phyloP scores from a whole-genome alignment of 129 eudicot genomes.

The Escallonia rubra region DNA sequence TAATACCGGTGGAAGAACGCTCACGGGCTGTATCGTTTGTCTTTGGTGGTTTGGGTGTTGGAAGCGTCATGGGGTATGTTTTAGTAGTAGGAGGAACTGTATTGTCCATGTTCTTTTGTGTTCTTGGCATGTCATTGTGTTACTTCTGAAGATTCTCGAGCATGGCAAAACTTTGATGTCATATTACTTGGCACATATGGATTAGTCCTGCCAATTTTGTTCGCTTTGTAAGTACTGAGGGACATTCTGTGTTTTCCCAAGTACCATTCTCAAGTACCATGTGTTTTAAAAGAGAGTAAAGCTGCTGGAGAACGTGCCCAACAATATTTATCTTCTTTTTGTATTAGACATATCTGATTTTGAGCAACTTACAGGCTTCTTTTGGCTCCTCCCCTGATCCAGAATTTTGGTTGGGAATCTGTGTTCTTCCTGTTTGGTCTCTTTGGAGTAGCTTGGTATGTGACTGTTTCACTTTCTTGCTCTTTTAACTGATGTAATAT shows the following conservation, averaged over 20 bases:
- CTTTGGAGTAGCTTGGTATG: constrained; percentile 88
- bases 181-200: too few species aligned
- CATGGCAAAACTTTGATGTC: too few species aligned
- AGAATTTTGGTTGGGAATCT: constrained; percentile 93
- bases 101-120: neutral
- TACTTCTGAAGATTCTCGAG: too few species aligned
- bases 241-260: neutral
- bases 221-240: too few species aligned
- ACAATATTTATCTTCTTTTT: neutral
- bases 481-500: neutral
- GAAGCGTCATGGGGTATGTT: constrained; percentile 90
- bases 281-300: neutral
- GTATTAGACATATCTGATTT: neutral
- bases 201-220: too few species aligned
- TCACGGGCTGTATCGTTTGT: constrained; percentile 98
- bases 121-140: neutral
- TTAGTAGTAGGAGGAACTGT: constrained; percentile 1
- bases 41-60: constrained; percentile 95
- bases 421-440: constrained; percentile 92
- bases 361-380: constrained; percentile 65
- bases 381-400: constrained; percentile 91
- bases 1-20: constrained; percentile 88
- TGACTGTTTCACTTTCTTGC: constrained; percentile 4
- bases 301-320: neutral
- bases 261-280: too few species aligned